Base-by-base conservation (phyloP, 1,284 basidiomycete species). In the Wolfiporia cocos region DNA sequence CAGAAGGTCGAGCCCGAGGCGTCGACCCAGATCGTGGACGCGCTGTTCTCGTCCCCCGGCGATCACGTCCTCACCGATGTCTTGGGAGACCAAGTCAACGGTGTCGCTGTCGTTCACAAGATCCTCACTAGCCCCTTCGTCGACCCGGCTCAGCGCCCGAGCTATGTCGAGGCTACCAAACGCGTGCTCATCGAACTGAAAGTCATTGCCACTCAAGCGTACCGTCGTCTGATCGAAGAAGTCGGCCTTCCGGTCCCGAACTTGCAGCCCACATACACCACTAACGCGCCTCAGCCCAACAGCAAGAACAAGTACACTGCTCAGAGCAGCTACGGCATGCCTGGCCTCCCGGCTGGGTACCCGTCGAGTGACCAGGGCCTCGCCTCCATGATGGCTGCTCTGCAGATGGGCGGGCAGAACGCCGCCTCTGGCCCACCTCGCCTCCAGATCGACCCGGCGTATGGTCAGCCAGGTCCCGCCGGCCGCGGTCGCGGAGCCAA, bases 11-110 rank as follows among this genome's bases (percentile, higher is more conserved):
- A 94, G 61, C 82, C 85, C 0, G 78, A 85, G 35, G 88, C 87
- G 20, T 93, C 91, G 10, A 76, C 69, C 43, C 81, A 87, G 54
- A 83, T 94, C 39, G 81, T 92, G 38, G 81, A 88, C 42, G 85
- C 89, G 2, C 67, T 95, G 52, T 94, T 94, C 71, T 78, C 77
- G 26, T 94, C 92, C 1, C 80, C 82, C 2, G 78, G 80, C 14
- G 90, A 95, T 58, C 85, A 90, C 55, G 86, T 94, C 31, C 72
- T 99, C 34, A 92, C 90, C 14, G 94, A 99, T 58, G 87, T 99
- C 31, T 71, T 99, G 47, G 84, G 85, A 38, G 93, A 96, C 62
- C 92, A 96, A 66, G 89, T 94, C 44, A 97, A 98, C 59, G 95
- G 95, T 15, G 86, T 91, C 38, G 86, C 92, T 23, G 90, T 96